A percentile compares a stretch with the other conserved stretches of the same genome.
These are phyloP conservation scores for Inosperma sp. DNA, from an alignment of 768 basidiomycete genomes.

Conservation along the genomic window DNA sequence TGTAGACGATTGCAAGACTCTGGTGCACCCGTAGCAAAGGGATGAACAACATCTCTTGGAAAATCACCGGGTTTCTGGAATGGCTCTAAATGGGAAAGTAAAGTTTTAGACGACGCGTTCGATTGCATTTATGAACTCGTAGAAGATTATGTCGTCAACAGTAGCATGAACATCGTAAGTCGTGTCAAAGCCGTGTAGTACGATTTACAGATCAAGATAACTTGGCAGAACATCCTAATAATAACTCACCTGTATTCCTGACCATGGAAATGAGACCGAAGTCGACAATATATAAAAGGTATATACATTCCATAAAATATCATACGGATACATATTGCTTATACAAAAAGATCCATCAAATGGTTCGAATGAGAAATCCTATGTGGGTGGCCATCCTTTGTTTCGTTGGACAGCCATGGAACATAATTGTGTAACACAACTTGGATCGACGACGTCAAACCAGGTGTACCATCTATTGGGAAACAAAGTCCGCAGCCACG, in stretches of 20 bases:
- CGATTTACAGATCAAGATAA: too few species aligned
- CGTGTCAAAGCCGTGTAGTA: too few species aligned
- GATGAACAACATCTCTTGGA: constrained; percentile 37
- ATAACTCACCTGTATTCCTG: too few species aligned
- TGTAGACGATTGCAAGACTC: constrained; percentile 42
- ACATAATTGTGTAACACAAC: constrained; percentile 18
- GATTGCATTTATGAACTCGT: not conserved
- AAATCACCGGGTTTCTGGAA: constrained; percentile 37
- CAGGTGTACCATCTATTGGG: constrained; percentile 33
- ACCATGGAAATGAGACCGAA: too few species aligned
- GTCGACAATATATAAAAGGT: too few species aligned
- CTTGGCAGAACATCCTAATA: too few species aligned
- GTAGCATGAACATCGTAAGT: not conserved
- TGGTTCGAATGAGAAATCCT: constrained; percentile 1
- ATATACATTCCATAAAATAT: constrained; percentile 6
- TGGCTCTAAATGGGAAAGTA: constrained; percentile 36
- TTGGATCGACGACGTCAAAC: constrained; percentile 10
- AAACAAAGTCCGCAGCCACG: constrained; percentile 24
- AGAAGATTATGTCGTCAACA: not conserved
- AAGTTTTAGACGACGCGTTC: constrained; percentile 1
- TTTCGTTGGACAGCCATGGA: constrained; percentile 10
- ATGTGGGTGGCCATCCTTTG: constrained; percentile 18
- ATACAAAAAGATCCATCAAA: constrained; percentile 12
- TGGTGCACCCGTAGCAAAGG: constrained; percentile 42
- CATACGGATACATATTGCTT: constrained; percentile 14